Percentiles rank a stretch among this genome's conserved stretches.
These are phyloP conservation scores for Syzygium syzygioides DNA, from an alignment of 441 rosid genomes.

Conservation along the genomic window DNA sequence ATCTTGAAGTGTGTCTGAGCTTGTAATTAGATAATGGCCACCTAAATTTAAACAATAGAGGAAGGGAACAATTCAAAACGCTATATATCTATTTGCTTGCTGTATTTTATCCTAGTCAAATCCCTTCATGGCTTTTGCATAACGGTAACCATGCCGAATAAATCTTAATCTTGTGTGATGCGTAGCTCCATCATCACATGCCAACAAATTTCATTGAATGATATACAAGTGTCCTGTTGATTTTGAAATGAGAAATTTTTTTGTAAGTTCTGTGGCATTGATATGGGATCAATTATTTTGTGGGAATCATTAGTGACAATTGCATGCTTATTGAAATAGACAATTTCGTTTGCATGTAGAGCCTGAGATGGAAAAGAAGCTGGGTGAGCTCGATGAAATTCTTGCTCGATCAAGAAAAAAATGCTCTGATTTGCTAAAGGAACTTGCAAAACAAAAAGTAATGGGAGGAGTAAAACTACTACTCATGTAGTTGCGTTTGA, in stretches of 20 bases:
- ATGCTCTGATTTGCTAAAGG: constrained; percentile 38
- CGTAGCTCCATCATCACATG: neutral
- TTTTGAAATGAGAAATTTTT: neutral
- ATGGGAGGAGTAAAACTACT: constrained; percentile 45
- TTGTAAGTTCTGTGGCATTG: neutral
- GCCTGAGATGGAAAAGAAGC: constrained; percentile 47
- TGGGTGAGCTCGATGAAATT: constrained; percentile 33
- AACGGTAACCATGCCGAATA: neutral
- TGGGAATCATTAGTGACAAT: constrained; percentile 1
- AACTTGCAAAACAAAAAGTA: constrained; percentile 47
- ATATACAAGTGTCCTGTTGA: neutral
- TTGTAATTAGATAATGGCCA: neutral
- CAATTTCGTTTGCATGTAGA: constrained; percentile 22
- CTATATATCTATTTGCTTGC: neutral
- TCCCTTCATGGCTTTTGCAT: neutral
- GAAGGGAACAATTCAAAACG: neutral
- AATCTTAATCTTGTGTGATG: neutral
- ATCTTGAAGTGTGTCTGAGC: neutral
- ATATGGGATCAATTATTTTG: neutral
- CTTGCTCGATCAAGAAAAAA: constrained; percentile 39
- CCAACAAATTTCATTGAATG: neutral
- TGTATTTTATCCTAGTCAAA: neutral
- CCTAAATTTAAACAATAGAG: neutral
- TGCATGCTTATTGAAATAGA: neutral
- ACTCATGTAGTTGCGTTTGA: neutral